Percentiles rank a stretch among this genome's conserved stretches.
Evolutionary conservation across 2,329 filamentous ascomycete species (phyloP).

Genomic region (Pyrenochaeta sp.): DNA sequence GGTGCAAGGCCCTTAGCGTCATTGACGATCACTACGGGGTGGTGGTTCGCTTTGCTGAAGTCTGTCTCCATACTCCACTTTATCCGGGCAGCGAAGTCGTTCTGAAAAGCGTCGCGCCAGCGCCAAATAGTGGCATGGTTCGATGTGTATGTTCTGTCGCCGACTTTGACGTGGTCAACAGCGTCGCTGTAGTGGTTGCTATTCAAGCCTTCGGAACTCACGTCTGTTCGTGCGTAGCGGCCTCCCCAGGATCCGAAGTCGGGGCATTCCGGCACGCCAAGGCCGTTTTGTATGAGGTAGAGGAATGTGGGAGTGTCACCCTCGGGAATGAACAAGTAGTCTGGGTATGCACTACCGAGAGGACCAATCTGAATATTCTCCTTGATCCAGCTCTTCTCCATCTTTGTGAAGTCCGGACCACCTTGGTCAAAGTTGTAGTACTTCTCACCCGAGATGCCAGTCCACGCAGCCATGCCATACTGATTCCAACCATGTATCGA

Average conservation of each 20-base stretch:
- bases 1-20: slow-evolving; percentile 49
- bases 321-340: slow-evolving; percentile 62
- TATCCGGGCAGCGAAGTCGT: slow-evolving; percentile 60
- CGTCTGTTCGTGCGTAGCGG: slow-evolving; percentile 50
- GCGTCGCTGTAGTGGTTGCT: slow-evolving; percentile 52
- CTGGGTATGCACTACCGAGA: slow-evolving; percentile 53
- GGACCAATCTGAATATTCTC: slow-evolving; percentile 63
- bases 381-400: slow-evolving; percentile 62
- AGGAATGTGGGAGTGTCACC: slow-evolving; percentile 63
- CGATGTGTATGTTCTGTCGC: slow-evolving; percentile 46
- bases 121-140: slow-evolving; percentile 63
- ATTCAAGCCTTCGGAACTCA: slow-evolving; percentile 44
- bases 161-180: slow-evolving; percentile 47
- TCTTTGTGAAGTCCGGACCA: slow-evolving; percentile 58
- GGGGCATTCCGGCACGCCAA: slow-evolving; percentile 58
- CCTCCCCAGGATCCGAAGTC: slow-evolving; percentile 62
- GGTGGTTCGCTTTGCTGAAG: slow-evolving; percentile 54
- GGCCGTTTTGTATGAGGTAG: slow-evolving; percentile 59
- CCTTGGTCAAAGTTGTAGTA: slow-evolving; percentile 59
- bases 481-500: slow-evolving; percentile 65
- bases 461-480: slow-evolving; percentile 65
- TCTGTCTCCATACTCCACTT: slow-evolving; percentile 56
- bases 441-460: slow-evolving; percentile 62
- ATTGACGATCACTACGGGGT: slow-evolving; percentile 58
- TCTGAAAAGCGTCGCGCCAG: slow-evolving; percentile 62